Percentiles rank a stretch among this genome's conserved stretches.
Conservation (phyloP, 129 eudicot genomes). For the Oenanthe sinensis region DNA sequence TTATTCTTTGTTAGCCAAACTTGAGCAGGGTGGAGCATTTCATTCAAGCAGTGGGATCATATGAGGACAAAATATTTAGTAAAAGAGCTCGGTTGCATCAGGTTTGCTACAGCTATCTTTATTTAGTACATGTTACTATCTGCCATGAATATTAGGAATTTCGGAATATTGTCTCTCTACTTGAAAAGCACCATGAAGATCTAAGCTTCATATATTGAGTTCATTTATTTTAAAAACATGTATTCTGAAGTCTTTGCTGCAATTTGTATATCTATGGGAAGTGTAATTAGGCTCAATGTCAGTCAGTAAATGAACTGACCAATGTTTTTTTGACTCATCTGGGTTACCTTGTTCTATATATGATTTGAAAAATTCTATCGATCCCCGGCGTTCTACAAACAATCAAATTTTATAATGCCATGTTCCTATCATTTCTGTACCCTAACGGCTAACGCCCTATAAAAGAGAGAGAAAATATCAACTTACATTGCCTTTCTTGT, state of each 20-base stretch:
- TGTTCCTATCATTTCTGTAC: not conserved
- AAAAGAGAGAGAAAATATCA: not conserved
- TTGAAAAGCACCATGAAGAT: not conserved
- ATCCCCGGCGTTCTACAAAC: not conserved
- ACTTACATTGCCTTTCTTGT: constrained; percentile 3
- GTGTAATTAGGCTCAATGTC: not conserved
- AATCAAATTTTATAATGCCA: not conserved
- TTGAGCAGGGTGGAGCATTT: constrained; percentile 78
- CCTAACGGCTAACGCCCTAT: not conserved
- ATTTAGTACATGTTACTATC: not conserved
- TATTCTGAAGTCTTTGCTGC: not conserved
- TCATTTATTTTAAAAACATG: not conserved
- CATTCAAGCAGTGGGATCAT: constrained; percentile 92
- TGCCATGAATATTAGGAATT: not conserved
- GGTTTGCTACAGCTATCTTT: constrained; percentile 26
- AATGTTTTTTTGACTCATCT: not conserved
- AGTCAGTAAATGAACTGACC: not conserved
- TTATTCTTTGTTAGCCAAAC: constrained; percentile 49
- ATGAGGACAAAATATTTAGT: constrained; percentile 81
- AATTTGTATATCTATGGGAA: not conserved
- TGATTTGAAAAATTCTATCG: not conserved
- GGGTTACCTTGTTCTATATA: not conserved
- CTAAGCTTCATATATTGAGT: not conserved
- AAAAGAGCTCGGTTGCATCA: constrained; percentile 82
- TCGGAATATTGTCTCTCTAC: not conserved